Percentiles rank a stretch among this genome's conserved stretches.
phyloP scores from a whole-genome alignment of 202 grass and related monocot species.

The Bolboschoenoplectus hybrid region DNA sequence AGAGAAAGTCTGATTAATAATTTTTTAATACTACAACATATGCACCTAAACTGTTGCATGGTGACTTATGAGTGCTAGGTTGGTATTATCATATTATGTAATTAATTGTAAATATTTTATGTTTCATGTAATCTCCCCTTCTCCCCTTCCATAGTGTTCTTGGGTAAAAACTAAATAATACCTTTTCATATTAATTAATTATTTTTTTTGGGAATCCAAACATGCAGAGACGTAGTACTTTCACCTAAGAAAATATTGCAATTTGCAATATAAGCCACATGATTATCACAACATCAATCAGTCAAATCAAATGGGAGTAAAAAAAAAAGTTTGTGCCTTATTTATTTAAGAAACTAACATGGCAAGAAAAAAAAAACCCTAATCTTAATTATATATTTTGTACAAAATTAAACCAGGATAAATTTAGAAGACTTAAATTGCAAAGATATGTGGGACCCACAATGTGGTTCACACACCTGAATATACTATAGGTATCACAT shows the following conservation, averaged over 20 bases:
- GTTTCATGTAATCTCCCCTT: not conserved
- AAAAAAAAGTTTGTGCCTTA: not conserved
- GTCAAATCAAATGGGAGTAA: slow-evolving; percentile 26
- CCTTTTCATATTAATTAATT: not conserved
- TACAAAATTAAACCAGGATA: not conserved
- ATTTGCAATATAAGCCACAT: slow-evolving; percentile 10
- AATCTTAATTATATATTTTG: not conserved
- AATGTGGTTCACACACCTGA: slow-evolving; percentile 34
- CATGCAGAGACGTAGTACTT: not conserved
- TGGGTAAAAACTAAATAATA: not conserved
- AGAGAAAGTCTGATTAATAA: not conserved
- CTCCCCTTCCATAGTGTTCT: not conserved
- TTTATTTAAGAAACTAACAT: not conserved
- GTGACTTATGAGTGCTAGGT: not conserved
- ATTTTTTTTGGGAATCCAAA: slow-evolving; percentile 3
- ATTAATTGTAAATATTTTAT: not conserved
- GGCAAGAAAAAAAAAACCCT: not conserved
- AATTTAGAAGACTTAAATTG: not conserved
- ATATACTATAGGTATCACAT: slow-evolving; percentile 32
- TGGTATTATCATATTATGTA: not conserved
- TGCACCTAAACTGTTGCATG: not conserved
- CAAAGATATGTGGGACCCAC: not conserved
- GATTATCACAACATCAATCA: not conserved
- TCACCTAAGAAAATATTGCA: slow-evolving; percentile 6
- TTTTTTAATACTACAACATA: not conserved